Percentiles rank a stretch among this genome's conserved stretches.
Evolutionary conservation across 2,329 filamentous ascomycete genomes (phyloP).

Genomic region (Talaromyces sp.): DNA sequence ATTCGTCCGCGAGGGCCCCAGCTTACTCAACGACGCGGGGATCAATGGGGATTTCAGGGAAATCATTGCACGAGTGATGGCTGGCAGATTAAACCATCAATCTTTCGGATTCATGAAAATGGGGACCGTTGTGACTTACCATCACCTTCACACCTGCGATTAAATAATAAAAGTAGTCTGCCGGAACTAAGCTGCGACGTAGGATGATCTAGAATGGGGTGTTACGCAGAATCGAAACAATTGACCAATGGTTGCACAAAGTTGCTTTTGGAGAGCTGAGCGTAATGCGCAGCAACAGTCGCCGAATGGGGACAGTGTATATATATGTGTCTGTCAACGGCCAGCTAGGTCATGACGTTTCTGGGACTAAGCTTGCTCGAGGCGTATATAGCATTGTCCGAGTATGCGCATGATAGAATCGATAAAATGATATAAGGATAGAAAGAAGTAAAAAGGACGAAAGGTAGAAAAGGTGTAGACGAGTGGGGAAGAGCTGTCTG

Average conservation of each 20-base stretch:
- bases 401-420: neutral
- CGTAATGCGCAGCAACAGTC: neutral
- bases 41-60: conserved; percentile 28
- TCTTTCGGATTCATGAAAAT: neutral
- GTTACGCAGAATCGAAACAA: neutral
- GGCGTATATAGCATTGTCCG: neutral
- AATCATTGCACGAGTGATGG: conserved; percentile 25
- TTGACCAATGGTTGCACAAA: conserved; percentile 7
- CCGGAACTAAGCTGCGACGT: neutral
- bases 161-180: neutral
- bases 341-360: neutral
- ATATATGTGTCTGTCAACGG: neutral
- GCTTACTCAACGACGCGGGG: conserved; percentile 22
- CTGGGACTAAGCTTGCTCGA: neutral
- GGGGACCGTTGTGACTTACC: neutral
- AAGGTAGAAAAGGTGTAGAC: neutral
- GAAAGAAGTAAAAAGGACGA: neutral
- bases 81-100: neutral
- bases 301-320: neutral
- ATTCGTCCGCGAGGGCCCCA: conserved; percentile 15
- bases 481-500: conserved; percentile 8
- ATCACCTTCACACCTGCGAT: conserved; percentile 5
- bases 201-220: neutral
- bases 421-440: neutral
- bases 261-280: neutral